These are phyloP conservation scores for Thelephora terrestris DNA, from an alignment of 1,284 basidiomycete species.

Conservation along the genomic window DNA sequence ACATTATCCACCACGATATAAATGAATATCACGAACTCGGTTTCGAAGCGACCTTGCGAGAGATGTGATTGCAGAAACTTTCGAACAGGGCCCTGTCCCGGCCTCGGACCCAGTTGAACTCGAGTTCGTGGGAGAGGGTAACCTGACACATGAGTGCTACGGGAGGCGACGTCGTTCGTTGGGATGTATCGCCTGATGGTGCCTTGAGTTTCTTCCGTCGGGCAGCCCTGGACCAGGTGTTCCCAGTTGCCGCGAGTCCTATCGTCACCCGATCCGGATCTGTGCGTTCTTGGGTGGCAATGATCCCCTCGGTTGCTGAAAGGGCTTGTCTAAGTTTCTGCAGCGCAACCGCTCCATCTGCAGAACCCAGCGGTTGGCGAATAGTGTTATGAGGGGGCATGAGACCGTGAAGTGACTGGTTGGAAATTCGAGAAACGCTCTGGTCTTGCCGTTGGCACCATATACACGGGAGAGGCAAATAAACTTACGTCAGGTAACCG, in stretches of 20 bases:
- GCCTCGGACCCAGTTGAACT: slow-evolving; percentile 58
- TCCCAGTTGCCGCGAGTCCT: slow-evolving; percentile 34
- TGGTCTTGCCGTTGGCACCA: slow-evolving; percentile 18
- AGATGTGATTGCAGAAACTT: slow-evolving; percentile 49
- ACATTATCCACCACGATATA: neutral
- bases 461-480: slow-evolving; percentile 2
- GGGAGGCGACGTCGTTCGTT: slow-evolving; percentile 5
- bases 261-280: slow-evolving; percentile 1
- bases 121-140: slow-evolving; percentile 22
- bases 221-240: slow-evolving; percentile 73
- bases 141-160: slow-evolving; percentile 16
- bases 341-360: slow-evolving; percentile 9
- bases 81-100: slow-evolving; percentile 52
- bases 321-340: slow-evolving; percentile 22
- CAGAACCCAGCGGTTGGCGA: slow-evolving; percentile 25
- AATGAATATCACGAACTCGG: neutral
- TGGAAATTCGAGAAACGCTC: slow-evolving; percentile 41
- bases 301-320: slow-evolving; percentile 25
- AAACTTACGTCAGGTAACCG: slow-evolving; percentile 68
- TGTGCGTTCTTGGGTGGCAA: slow-evolving; percentile 6
- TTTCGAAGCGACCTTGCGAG: neutral
- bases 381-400: slow-evolving; percentile 50
- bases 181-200: slow-evolving; percentile 6
- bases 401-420: slow-evolving; percentile 31
- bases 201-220: slow-evolving; percentile 32